Percentiles rank a stretch among this genome's conserved stretches.
phyloP scores from a whole-genome alignment of 805 yeast genomes.

The Cephaloascus fragrans region DNA sequence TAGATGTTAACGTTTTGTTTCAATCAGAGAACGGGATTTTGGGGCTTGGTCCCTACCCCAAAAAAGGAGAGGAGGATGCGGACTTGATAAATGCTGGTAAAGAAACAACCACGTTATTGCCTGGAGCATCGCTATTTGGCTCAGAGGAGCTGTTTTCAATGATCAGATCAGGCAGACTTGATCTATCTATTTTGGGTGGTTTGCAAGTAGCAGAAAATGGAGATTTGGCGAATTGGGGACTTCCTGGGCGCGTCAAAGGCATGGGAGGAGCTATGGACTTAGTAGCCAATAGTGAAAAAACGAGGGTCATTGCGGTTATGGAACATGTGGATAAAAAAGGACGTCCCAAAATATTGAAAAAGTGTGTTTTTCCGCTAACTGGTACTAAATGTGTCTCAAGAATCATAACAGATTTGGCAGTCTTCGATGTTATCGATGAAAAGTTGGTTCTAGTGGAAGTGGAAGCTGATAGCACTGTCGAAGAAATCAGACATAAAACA shows the following conservation, averaged over 20 bases:
- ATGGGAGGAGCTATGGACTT: conserved; percentile 51
- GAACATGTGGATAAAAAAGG: conserved; percentile 40
- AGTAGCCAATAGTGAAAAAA: conserved; percentile 33
- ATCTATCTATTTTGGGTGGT: conserved; percentile 36
- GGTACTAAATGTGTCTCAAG: conserved; percentile 34
- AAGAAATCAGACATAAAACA: conserved; percentile 28
- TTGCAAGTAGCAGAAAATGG: conserved; percentile 38
- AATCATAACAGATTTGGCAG: conserved; percentile 38
- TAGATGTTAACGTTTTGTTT: conserved; percentile 23
- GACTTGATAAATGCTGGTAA: conserved; percentile 43
- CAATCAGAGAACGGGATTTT: conserved; percentile 42
- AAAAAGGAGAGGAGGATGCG: conserved; percentile 31
- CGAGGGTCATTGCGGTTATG: conserved; percentile 36
- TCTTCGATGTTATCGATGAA: conserved; percentile 31
- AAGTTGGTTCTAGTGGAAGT: conserved; percentile 28
- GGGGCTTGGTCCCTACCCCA: conserved; percentile 39
- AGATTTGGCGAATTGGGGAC: conserved; percentile 44
- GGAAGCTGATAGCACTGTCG: conserved; percentile 27
- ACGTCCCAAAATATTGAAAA: conserved; percentile 31
- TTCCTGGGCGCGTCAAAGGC: conserved; percentile 41
- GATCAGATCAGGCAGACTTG: conserved; percentile 37
- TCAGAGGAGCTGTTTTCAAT: conserved; percentile 41
- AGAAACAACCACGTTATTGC: conserved; percentile 34
- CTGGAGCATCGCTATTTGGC: conserved; percentile 39
- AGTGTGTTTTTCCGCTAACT: conserved; percentile 36